A percentile compares a stretch with the other conserved stretches of the same genome.
Conservation (phyloP, 2,329 filamentous ascomycete genomes). For the Hyphodiscus sp. region DNA sequence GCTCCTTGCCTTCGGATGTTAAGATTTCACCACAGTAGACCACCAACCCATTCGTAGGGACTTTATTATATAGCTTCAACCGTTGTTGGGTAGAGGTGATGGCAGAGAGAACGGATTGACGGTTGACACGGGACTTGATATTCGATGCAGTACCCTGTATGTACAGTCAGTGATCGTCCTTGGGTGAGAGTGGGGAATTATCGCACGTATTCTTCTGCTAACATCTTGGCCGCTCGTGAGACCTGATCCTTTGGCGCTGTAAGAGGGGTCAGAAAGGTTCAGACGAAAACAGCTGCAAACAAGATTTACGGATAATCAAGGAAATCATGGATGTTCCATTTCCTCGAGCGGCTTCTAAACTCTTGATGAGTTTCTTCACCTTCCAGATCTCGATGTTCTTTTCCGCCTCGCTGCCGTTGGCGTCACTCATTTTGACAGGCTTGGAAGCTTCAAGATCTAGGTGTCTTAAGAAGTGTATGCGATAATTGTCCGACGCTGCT, state of each 20-base stretch:
- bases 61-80: conserved; percentile 98
- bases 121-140: conserved; percentile 99
- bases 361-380: conserved; percentile 99
- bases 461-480: conserved; percentile 12
- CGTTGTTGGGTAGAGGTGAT: conserved; percentile 99
- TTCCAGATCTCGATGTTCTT: conserved; percentile 96
- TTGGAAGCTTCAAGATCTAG: conserved; percentile 17
- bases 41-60: conserved; percentile 93
- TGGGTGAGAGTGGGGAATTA: conserved; percentile 2
- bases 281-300: conserved; percentile 16
- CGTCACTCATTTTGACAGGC: conserved; percentile 69
- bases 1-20: conserved; percentile 95
- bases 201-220: conserved; percentile 98
- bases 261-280: conserved; percentile 4
- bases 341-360: conserved; percentile 90
- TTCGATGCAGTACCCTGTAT: conserved; percentile 93
- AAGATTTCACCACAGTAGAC: conserved; percentile 99
- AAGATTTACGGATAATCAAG: conserved; percentile 81
- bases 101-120: conserved; percentile 93
- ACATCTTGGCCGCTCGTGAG: conserved; percentile 95
- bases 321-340: conserved; percentile 99
- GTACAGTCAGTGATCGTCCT: conserved; percentile 11
- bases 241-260: conserved; percentile 96
- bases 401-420: conserved; percentile 87
- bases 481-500: conserved; percentile 20